A percentile compares a stretch with the other conserved stretches of the same genome.
phyloP scores from a whole-genome alignment of 2,329 filamentous ascomycete species.

The Fusarium pilosicola region DNA sequence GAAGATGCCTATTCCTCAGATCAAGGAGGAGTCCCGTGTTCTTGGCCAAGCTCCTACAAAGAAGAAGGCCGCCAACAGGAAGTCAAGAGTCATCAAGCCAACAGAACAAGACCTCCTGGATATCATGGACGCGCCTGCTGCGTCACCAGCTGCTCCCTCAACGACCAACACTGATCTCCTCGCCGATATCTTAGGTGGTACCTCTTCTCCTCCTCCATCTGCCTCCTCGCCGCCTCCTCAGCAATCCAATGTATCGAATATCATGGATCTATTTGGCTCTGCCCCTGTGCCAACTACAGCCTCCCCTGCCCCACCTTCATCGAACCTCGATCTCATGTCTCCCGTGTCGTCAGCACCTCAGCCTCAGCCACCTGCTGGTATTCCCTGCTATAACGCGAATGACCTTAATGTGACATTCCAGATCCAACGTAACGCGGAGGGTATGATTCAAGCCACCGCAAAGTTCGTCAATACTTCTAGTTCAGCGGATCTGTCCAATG shows the following conservation, averaged over 20 bases:
- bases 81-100: slow-evolving; percentile 80
- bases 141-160: slow-evolving; percentile 61
- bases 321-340: slow-evolving; percentile 61
- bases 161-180: slow-evolving; percentile 85
- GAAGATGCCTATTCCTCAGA: slow-evolving; percentile 97
- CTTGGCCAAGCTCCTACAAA: slow-evolving; percentile 82
- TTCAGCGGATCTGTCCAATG: slow-evolving; percentile 72
- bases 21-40: slow-evolving; percentile 93
- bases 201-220: slow-evolving; percentile 57
- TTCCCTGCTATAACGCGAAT: slow-evolving; percentile 87
- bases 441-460: slow-evolving; percentile 82
- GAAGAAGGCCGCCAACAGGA: slow-evolving; percentile 76
- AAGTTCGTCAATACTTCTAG: slow-evolving; percentile 82
- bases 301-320: slow-evolving; percentile 52
- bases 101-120: slow-evolving; percentile 93
- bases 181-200: slow-evolving; percentile 88
- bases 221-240: slow-evolving; percentile 60
- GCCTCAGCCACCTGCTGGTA: slow-evolving; percentile 57
- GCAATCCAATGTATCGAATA: slow-evolving; percentile 71
- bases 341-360: slow-evolving; percentile 55
- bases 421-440: slow-evolving; percentile 83
- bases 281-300: slow-evolving; percentile 51
- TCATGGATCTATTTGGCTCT: slow-evolving; percentile 87
- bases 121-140: slow-evolving; percentile 80
- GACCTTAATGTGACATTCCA: slow-evolving; percentile 83